These are phyloP conservation scores for Friedmanniomyces simplex DNA, from an alignment of 495 filamentous ascomycete species.

Conservation along the genomic window DNA sequence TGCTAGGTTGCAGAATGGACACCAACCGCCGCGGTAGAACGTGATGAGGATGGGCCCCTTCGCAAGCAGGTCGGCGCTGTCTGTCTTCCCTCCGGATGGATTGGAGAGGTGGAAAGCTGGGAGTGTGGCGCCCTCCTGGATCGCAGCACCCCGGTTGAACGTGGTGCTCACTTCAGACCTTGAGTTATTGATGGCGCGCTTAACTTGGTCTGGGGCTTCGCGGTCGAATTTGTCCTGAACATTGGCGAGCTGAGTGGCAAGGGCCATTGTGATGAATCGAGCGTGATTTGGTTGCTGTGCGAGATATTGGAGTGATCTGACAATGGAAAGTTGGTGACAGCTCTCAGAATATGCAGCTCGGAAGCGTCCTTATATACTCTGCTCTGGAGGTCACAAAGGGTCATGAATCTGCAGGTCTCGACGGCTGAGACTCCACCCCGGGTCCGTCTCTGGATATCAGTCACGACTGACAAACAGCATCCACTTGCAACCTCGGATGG, in stretches of 20 bases:
- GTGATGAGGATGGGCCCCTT: background rate
- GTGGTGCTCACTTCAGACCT: background rate
- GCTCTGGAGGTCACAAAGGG: too few species aligned
- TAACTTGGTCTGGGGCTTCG: background rate
- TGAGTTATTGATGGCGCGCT: background rate
- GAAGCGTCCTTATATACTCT: too few species aligned
- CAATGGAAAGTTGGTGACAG: too few species aligned
- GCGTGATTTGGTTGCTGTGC: too few species aligned
- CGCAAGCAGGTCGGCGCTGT: background rate
- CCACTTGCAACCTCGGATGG: too few species aligned
- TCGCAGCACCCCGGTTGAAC: background rate
- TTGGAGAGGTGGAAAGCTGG: background rate
- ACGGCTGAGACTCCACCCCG: too few species aligned
- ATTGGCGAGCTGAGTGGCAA: background rate
- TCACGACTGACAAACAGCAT: too few species aligned
- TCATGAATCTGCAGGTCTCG: too few species aligned
- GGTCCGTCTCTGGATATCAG: too few species aligned
- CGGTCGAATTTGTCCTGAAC: background rate
- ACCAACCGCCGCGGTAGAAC: background rate
- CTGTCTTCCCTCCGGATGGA: background rate
- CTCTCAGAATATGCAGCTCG: too few species aligned
- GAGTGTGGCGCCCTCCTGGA: background rate
- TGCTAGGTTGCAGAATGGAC: background rate
- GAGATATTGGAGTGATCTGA: too few species aligned
- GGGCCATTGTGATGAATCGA: background rate